A percentile compares a stretch with the other conserved stretches of the same genome.
Conservation (phyloP, 352 stramenopile genomes). For the Pythium periplocum region DNA sequence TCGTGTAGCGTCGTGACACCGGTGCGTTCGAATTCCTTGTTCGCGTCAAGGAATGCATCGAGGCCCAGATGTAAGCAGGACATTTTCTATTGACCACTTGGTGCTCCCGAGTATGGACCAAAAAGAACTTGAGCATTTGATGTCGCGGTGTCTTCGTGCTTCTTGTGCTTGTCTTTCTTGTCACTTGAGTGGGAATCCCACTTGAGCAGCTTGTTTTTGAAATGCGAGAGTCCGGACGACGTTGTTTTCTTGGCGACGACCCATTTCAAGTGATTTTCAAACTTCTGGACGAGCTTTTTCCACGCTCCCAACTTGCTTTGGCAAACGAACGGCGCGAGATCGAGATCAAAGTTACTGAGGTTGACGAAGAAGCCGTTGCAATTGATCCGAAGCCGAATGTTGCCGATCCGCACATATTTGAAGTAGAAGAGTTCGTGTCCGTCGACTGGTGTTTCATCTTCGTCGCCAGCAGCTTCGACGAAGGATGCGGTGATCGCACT, state of each 20-base stretch:
- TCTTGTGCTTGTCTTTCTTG: constrained; percentile 66
- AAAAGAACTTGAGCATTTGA: constrained; percentile 74
- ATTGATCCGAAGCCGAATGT: constrained; percentile 74
- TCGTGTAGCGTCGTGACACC: constrained; percentile 59
- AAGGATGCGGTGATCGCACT: neutral
- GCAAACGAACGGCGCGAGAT: constrained; percentile 72
- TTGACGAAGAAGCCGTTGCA: constrained; percentile 87
- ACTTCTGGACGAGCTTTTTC: constrained; percentile 79
- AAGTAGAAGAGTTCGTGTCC: constrained; percentile 81
- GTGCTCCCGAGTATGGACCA: constrained; percentile 56
- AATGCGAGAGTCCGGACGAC: constrained; percentile 76
- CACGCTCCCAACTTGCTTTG: constrained; percentile 79
- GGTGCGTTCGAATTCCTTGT: constrained; percentile 64
- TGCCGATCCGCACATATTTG: constrained; percentile 79
- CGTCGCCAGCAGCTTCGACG: constrained; percentile 20
- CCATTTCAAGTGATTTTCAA: constrained; percentile 81
- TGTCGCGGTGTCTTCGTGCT: constrained; percentile 48
- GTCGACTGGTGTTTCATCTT: constrained; percentile 46
- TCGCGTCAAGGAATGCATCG: constrained; percentile 62
- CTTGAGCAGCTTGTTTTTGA: constrained; percentile 84
- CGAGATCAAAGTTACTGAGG: constrained; percentile 72
- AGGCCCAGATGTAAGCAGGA: constrained; percentile 29
- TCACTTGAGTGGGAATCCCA: constrained; percentile 51
- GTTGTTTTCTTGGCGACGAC: constrained; percentile 77
- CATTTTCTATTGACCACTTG: constrained; percentile 8